phyloP scores from a whole-genome alignment of 495 filamentous ascomycete genomes.

The Hypoxylon intermedium region DNA sequence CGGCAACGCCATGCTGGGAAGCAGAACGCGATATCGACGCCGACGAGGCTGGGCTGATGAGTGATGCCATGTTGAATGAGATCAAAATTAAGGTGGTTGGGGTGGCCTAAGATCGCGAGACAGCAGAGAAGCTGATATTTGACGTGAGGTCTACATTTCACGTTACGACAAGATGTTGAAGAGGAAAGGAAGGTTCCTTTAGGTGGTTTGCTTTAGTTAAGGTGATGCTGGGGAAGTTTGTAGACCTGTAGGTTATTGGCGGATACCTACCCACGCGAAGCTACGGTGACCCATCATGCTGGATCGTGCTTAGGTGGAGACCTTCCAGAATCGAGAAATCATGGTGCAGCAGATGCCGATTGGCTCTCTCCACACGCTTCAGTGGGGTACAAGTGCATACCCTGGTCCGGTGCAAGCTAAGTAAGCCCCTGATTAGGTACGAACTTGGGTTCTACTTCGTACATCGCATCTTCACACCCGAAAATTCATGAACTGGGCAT shows the following conservation, averaged over 20 bases:
- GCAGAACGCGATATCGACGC: slow-evolving; percentile 31
- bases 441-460: too few species aligned
- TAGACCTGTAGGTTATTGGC: neutral
- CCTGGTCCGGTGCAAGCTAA: too few species aligned
- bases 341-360: slow-evolving; percentile 22
- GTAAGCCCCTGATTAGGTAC: too few species aligned
- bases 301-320: slow-evolving; percentile 17
- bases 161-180: neutral
- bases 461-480: too few species aligned
- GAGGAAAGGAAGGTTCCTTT: neutral
- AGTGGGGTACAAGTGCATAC: neutral
- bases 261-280: slow-evolving; percentile 14
- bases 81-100: neutral
- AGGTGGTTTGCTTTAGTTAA: too few species aligned
- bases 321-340: slow-evolving; percentile 21
- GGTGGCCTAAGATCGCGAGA: neutral
- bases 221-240: neutral
- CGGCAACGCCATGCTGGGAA: slow-evolving; percentile 26
- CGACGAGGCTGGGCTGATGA: slow-evolving; percentile 33
- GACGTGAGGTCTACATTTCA: slow-evolving; percentile 25
- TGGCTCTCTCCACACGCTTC: slow-evolving; percentile 1
- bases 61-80: slow-evolving; percentile 36
- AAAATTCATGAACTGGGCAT: too few species aligned
- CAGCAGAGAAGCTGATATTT: slow-evolving; percentile 22
- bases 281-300: slow-evolving; percentile 21